phyloP scores from a whole-genome alignment of 768 basidiomycete genomes.

The Dacryopinax primogenitus region DNA sequence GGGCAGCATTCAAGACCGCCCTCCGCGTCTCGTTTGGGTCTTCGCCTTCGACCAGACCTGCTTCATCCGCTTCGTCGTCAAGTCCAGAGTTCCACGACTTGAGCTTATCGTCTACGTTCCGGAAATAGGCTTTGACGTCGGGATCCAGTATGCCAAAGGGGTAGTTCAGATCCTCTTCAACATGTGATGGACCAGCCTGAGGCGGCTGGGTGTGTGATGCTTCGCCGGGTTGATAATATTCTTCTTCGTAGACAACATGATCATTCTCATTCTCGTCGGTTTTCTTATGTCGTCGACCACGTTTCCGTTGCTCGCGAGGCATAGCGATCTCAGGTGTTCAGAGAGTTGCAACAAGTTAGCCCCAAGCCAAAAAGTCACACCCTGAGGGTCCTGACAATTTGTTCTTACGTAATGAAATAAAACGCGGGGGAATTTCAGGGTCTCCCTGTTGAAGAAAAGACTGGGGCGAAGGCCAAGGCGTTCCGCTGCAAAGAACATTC shows the following conservation, averaged over 20 bases:
- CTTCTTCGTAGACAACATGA: background rate
- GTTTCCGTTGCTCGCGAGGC: conserved; percentile 63
- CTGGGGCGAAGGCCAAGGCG: no score
- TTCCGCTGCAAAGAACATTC: no score
- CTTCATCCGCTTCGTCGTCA: conserved; percentile 32
- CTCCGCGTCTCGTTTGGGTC: conserved; percentile 31
- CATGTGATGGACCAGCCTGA: conserved; percentile 26
- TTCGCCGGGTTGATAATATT: conserved; percentile 24
- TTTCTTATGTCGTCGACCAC: conserved; percentile 43
- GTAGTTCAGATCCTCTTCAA: conserved; percentile 40
- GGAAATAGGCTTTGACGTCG: conserved; percentile 86
- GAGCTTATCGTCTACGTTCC: conserved; percentile 76
- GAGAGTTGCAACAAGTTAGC: no score
- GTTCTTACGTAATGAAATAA: background rate
- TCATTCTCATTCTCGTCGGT: conserved; percentile 20
- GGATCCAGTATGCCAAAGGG: conserved; percentile 84
- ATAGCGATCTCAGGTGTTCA: no score
- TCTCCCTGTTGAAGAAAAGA: no score
- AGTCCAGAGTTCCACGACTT: conserved; percentile 55
- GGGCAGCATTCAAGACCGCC: conserved; percentile 66
- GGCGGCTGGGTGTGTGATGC: conserved; percentile 60
- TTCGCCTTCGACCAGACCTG: conserved; percentile 33
- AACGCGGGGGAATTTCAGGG: no score
- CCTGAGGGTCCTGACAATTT: background rate
- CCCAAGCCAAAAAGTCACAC: no score